A percentile compares a stretch with the other conserved stretches of the same genome.
These are phyloP conservation scores for Grosmannia serpens DNA, from an alignment of 2,329 filamentous ascomycete genomes.

Conservation along the genomic window DNA sequence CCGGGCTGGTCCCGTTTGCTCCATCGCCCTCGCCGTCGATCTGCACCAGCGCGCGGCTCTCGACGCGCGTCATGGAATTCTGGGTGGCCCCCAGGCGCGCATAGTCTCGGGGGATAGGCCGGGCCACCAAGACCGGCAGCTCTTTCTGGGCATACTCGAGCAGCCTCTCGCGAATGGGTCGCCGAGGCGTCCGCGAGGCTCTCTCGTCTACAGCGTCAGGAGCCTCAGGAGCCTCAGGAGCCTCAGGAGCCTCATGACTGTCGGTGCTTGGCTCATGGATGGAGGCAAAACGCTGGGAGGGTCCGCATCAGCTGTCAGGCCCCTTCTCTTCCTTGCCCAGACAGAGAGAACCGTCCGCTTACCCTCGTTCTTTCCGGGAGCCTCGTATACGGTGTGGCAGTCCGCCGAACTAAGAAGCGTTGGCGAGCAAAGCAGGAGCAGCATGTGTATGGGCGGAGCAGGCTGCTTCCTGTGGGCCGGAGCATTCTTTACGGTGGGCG, in stretches of 20 bases:
- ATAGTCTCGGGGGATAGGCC: constrained; percentile 14
- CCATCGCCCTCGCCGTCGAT: constrained; percentile 7
- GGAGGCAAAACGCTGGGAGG: neutral
- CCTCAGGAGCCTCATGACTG: neutral
- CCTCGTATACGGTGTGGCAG: too few species aligned
- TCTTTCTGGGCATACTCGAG: constrained; percentile 17
- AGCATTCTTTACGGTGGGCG: constrained; percentile 3
- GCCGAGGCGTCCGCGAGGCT: neutral
- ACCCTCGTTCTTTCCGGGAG: neutral
- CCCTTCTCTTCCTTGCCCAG: neutral
- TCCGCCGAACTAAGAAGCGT: neutral
- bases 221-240: neutral
- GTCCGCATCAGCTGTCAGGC: neutral
- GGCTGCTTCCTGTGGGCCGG: neutral
- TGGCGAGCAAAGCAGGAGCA: neutral
- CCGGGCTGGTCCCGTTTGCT: neutral
- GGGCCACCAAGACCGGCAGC: too few species aligned
- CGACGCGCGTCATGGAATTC: constrained; percentile 25
- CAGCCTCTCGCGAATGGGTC: constrained; percentile 28
- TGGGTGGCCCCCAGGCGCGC: constrained; percentile 16
- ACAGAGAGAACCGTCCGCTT: neutral
- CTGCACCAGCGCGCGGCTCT: constrained; percentile 19
- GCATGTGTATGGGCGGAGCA: constrained; percentile 1
- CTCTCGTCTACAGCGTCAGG: neutral
- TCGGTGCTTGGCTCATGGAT: neutral